Evolutionary conservation across 164 flowering plant species (phyloP), one percentile per base, ranked within the genome.

Genomic region (Liriodendron chinense): DNA sequence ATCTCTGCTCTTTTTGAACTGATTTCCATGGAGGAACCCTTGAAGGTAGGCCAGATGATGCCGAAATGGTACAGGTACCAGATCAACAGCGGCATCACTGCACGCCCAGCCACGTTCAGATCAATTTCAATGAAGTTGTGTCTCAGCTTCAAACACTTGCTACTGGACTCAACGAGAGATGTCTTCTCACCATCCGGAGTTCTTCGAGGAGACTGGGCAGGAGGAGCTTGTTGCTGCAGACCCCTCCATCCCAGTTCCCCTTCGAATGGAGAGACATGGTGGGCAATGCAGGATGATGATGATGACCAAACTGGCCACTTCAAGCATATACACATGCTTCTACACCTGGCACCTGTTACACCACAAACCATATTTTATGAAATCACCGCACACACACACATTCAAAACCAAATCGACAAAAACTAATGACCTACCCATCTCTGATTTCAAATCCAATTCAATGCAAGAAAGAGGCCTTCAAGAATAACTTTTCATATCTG

Each of bases 221-320:
- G 84, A 63, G 65, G 65, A 22, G 22, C 65, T 63, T 7, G 65
- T 63, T 63, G 22, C 65, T 63, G 65, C 65, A 63, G 65, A 8
- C 91, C 91, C 84, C 86, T 91, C 94, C 91, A 92, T 57, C 90
- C 94, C 79, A 81, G 87, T 63, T 87, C 74, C 43, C 94, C 97
- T 76, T 83, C 90, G 78, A 91, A 89, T 86, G 88, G 59, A 87
- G 73, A 65, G 91, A 90, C 10, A 84, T 72, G 59, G 65, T 77
- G 43, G 91, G 91, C 59, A 84, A 79, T 64, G 87, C 89, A 80
- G 91, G 72, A 81, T n/a, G n/a, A 34, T 34, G 43, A 34, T 34
- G 7, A 34, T 34, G 43, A 34, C 0, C 43, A 34, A 34, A 34
- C 3, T 34, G 43, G 43, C 43, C 43, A 34, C 43, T 34, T 34